Conservation (phyloP, 2,329 filamentous ascomycete genomes). For the Penicillium sp. region DNA sequence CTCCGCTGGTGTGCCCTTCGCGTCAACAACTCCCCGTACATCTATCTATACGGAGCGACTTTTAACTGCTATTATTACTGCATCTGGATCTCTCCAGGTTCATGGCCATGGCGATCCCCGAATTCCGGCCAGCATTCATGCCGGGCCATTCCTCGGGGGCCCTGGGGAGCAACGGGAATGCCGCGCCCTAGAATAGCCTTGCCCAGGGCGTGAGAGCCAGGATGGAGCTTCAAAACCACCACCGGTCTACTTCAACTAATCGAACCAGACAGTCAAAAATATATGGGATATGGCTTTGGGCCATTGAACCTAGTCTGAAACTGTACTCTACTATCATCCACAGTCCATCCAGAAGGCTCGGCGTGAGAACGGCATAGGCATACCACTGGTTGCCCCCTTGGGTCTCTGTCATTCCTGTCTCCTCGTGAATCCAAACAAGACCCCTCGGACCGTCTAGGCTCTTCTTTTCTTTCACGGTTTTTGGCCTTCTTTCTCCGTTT, state of each 20-base stretch:
- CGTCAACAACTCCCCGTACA: background rate
- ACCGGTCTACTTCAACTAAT: background rate
- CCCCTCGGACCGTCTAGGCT: conserved; percentile 20
- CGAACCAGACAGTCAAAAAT: too few species aligned
- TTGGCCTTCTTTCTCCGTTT: conserved; percentile 11
- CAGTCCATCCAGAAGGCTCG: background rate
- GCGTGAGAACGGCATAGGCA: conserved; percentile 8
- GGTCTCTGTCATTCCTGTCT: conserved; percentile 17
- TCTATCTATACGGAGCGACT: background rate
- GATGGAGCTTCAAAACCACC: background rate
- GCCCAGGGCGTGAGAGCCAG: background rate
- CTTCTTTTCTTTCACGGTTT: conserved; percentile 15
- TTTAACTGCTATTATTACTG: background rate
- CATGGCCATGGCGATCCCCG: conserved; percentile 6
- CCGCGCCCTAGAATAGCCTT: conserved; percentile 11
- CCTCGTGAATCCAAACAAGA: conserved; percentile 18
- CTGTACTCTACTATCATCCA: background rate
- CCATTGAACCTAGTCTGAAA: background rate
- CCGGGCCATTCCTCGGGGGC: conserved; percentile 17
- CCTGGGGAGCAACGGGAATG: conserved; percentile 15
- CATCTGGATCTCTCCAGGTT: background rate
- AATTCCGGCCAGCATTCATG: conserved; percentile 21
- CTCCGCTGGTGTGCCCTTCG: background rate
- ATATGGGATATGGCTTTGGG: background rate
- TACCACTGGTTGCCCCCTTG: conserved; percentile 20